A percentile compares a stretch with the other conserved stretches of the same genome.
Conservation (phyloP, 2,329 filamentous ascomycete genomes). For the Pseudodiploospora longispora region DNA sequence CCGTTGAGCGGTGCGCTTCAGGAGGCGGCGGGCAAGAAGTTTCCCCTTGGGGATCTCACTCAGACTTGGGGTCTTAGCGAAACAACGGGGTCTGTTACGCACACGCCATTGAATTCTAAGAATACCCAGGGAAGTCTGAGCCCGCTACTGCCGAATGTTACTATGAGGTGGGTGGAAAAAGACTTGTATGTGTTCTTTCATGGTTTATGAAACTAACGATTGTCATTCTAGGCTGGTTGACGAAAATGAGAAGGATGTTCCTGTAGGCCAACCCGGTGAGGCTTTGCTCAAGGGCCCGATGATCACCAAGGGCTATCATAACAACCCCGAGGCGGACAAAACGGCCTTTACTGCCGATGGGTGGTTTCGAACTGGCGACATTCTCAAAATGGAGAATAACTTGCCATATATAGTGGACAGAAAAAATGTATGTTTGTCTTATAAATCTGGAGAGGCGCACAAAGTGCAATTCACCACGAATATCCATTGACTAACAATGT, state of each 20-base stretch:
- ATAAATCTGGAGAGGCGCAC: neutral
- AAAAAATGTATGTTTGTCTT: slow-evolving; percentile 45
- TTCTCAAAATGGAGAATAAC: slow-evolving; percentile 61
- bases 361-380: slow-evolving; percentile 76
- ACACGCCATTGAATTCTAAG: slow-evolving; percentile 29
- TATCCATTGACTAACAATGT: neutral
- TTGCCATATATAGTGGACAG: slow-evolving; percentile 75
- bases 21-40: slow-evolving; percentile 38
- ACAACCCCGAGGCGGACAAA: slow-evolving; percentile 57
- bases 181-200: neutral
- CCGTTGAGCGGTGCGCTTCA: slow-evolving; percentile 49
- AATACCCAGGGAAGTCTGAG: slow-evolving; percentile 40
- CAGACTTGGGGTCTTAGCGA: slow-evolving; percentile 55
- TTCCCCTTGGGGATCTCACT: slow-evolving; percentile 35
- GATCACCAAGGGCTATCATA: slow-evolving; percentile 63
- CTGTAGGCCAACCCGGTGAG: slow-evolving; percentile 43
- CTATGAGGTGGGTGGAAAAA: slow-evolving; percentile 16
- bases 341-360: slow-evolving; percentile 44
- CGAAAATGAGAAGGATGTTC: slow-evolving; percentile 30
- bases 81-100: slow-evolving; percentile 41
- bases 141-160: slow-evolving; percentile 19
- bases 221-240: slow-evolving; percentile 26
- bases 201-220: neutral
- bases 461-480: neutral
- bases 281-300: slow-evolving; percentile 64